These are phyloP conservation scores for Citrus sinensis DNA, from an alignment of 345 rosid genomes.

Conservation along the genomic window DNA sequence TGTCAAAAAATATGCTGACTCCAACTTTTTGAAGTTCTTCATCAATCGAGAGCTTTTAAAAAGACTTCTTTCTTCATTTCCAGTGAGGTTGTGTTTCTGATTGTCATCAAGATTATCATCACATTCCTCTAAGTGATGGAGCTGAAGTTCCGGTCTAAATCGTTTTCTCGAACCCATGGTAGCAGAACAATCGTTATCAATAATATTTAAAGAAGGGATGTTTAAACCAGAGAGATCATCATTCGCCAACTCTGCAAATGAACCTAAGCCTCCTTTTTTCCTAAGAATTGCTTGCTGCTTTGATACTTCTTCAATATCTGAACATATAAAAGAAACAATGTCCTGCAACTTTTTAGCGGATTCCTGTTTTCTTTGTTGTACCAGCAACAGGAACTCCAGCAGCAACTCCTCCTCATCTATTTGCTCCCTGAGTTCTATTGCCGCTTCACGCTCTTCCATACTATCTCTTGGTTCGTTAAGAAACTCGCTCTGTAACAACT, in stretches of 20 bases:
- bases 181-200: constrained; percentile 45
- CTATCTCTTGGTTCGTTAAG: constrained; percentile 70
- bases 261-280: constrained; percentile 44
- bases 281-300: constrained; percentile 55
- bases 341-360: constrained; percentile 63
- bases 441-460: constrained; percentile 87
- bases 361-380: constrained; percentile 76
- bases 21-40: constrained; percentile 89
- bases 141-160: constrained; percentile 41
- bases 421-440: constrained; percentile 65
- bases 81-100: constrained; percentile 34
- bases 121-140: constrained; percentile 37
- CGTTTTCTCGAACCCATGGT: constrained; percentile 69
- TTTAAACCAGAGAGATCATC: constrained; percentile 44
- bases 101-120: constrained; percentile 40
- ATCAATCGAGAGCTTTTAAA: constrained; percentile 67
- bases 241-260: constrained; percentile 34
- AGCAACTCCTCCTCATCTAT: constrained; percentile 83
- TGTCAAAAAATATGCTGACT: constrained; percentile 79
- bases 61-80: constrained; percentile 53
- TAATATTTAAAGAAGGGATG: constrained; percentile 35
- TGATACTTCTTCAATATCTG: constrained; percentile 77
- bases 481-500: constrained; percentile 75
- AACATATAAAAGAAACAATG: constrained; percentile 64
- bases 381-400: constrained; percentile 78